Percentiles rank a stretch among this genome's conserved stretches.
Evolutionary conservation across 2,329 filamentous ascomycete species (phyloP).

Genomic region (Epichloe amarillans): DNA sequence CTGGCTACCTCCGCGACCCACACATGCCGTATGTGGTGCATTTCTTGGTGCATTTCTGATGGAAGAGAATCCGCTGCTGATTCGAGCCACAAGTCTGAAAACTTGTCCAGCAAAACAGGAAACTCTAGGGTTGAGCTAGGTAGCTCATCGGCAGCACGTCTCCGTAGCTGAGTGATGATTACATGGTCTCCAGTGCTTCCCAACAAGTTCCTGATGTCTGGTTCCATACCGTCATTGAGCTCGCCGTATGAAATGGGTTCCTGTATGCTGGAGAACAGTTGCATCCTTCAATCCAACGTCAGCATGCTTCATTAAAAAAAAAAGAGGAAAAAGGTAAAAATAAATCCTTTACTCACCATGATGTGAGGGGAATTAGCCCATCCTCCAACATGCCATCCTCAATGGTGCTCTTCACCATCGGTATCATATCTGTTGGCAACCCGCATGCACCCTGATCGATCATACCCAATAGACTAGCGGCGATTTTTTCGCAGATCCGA

Average conservation of each 20-base stretch:
- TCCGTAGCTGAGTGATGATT: constrained; percentile 18
- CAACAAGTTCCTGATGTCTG: constrained; percentile 17
- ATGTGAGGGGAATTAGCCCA: constrained; percentile 16
- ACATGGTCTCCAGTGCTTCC: constrained; percentile 14
- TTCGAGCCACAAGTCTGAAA: constrained; percentile 21
- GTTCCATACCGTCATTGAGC: constrained; percentile 13
- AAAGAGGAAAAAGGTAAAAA: neutral
- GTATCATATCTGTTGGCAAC: constrained; percentile 15
- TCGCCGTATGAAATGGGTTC: constrained; percentile 1
- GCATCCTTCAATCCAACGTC: constrained; percentile 11
- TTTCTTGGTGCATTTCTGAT: constrained; percentile 12
- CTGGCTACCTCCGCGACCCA: constrained; percentile 21
- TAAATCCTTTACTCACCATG: constrained; percentile 17
- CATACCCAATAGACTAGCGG: constrained; percentile 8
- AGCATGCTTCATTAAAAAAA: neutral
- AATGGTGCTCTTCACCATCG: constrained; percentile 15
- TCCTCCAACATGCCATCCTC: constrained; percentile 13
- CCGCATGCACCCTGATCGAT: constrained; percentile 10
- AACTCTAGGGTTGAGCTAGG: constrained; percentile 14
- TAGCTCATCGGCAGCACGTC: constrained; percentile 12
- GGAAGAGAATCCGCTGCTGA: constrained; percentile 12
- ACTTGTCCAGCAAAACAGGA: constrained; percentile 15
- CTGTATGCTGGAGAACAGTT: constrained; percentile 9
- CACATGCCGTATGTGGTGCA: constrained; percentile 11
- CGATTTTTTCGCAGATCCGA: constrained; percentile 11